Percentiles rank a stretch among this genome's conserved stretches.
These are phyloP conservation scores for Aspergillus felis DNA, from an alignment of 2,329 filamentous ascomycete genomes.

Conservation along the genomic window DNA sequence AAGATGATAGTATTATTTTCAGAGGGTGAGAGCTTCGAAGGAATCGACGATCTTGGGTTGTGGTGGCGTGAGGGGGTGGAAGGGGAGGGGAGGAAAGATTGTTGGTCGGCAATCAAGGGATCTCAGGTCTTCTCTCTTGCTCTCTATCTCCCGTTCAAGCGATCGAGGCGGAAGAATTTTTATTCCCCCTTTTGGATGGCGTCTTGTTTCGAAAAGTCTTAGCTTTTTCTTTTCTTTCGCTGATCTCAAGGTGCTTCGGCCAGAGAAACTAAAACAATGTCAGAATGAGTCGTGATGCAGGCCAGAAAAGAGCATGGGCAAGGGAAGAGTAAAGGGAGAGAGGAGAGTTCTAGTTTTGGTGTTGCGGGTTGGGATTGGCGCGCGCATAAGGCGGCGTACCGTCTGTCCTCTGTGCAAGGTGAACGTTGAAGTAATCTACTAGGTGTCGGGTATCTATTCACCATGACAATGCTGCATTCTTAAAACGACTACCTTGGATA, in stretches of 20 bases:
- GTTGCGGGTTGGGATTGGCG: not conserved
- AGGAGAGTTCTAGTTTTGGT: not conserved
- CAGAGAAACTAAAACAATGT: not conserved
- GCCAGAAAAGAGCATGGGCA: not conserved
- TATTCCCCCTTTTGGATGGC: not conserved
- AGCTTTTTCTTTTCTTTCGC: not conserved
- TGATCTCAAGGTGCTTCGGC: not conserved
- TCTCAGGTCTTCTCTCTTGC: not conserved
- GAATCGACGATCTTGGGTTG: not conserved
- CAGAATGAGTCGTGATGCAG: not conserved
- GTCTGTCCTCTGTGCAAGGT: not conserved
- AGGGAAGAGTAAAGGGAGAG: not conserved
- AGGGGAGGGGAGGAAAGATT: constrained; percentile 4
- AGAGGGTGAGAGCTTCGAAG: not conserved
- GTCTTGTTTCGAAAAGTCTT: not conserved
- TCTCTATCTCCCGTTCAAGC: not conserved
- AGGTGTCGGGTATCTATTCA: not conserved
- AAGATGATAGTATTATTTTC: not conserved
- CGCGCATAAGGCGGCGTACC: not conserved
- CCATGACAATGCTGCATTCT: no score
- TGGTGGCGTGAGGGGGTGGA: constrained; percentile 7
- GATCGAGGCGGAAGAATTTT: not conserved
- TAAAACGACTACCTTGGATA: not conserved
- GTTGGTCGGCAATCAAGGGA: constrained; percentile 20
- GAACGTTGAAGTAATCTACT: no score